Evolutionary conservation across 768 basidiomycete species (phyloP).

Genomic region (Agaricus blazei): DNA sequence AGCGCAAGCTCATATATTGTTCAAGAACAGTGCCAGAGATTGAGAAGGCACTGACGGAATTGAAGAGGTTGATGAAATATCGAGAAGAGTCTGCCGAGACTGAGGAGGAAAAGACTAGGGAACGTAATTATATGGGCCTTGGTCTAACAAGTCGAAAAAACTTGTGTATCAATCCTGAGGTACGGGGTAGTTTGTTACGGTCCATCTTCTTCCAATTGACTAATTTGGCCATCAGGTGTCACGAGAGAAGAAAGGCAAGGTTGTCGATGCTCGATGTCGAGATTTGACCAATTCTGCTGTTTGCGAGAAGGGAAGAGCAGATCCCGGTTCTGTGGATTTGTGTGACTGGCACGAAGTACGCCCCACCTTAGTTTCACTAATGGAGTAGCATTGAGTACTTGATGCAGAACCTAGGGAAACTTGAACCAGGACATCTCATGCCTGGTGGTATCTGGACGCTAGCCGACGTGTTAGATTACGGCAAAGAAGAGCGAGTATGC

Average conservation of each 20-base stretch:
- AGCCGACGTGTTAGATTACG: slow-evolving; percentile 87
- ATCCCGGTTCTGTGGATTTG: slow-evolving; percentile 88
- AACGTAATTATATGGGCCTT: slow-evolving; percentile 78
- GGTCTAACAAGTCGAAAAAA: slow-evolving; percentile 96
- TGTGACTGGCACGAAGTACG: slow-evolving; percentile 95
- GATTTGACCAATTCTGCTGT: slow-evolving; percentile 85
- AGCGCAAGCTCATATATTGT: slow-evolving; percentile 95
- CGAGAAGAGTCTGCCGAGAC: slow-evolving; percentile 69
- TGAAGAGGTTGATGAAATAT: slow-evolving; percentile 92
- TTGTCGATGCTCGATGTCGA: slow-evolving; percentile 94
- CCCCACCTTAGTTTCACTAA: slow-evolving; percentile 5
- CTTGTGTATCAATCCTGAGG: slow-evolving; percentile 92
- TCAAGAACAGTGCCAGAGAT: slow-evolving; percentile 99
- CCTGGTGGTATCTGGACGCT: slow-evolving; percentile 90
- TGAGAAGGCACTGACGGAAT: slow-evolving; percentile 93
- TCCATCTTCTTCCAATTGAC: not conserved
- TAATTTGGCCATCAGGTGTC: slow-evolving; percentile 57
- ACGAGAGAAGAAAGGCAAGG: slow-evolving; percentile 97
- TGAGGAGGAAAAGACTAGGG: slow-evolving; percentile 70
- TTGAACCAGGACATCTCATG: slow-evolving; percentile 78
- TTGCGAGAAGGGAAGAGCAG: slow-evolving; percentile 75
- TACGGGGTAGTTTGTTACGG: slow-evolving; percentile 24
- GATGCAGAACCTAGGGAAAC: slow-evolving; percentile 70
- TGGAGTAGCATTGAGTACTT: slow-evolving; percentile 7
- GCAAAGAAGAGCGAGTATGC: slow-evolving; percentile 79